These are phyloP conservation scores for Lyophyllum decastes DNA, from an alignment of 768 basidiomycete species.

Conservation along the genomic window DNA sequence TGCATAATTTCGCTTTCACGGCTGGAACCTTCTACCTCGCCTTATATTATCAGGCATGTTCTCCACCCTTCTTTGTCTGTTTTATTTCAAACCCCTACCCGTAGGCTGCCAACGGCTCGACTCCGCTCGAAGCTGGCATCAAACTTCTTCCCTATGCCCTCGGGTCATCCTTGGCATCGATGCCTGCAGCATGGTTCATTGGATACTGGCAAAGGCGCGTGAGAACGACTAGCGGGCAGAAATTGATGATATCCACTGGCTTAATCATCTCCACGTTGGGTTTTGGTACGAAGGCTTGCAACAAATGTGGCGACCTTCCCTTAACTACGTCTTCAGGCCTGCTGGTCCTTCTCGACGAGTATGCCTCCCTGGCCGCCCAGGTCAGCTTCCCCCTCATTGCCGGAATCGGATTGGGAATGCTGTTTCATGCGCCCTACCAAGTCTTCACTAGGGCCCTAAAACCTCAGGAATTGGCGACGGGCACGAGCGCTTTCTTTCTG, in stretches of 20 bases:
- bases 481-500: constrained; percentile 86
- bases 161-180: constrained; percentile 81
- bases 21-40: constrained; percentile 88
- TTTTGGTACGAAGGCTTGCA: constrained; percentile 55
- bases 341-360: constrained; percentile 60
- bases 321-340: constrained; percentile 49
- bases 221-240: constrained; percentile 63
- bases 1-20: constrained; percentile 83
- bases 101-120: constrained; percentile 70
- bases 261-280: constrained; percentile 67
- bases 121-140: constrained; percentile 73
- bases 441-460: constrained; percentile 70
- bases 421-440: constrained; percentile 86
- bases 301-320: neutral
- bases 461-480: constrained; percentile 68
- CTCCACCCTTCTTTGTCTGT: constrained; percentile 10
- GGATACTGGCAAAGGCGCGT: constrained; percentile 61
- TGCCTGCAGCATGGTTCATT: constrained; percentile 86
- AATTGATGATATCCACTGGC: constrained; percentile 62
- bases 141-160: constrained; percentile 83
- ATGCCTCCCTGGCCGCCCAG: constrained; percentile 46
- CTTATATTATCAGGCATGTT: constrained; percentile 72
- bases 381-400: constrained; percentile 65
- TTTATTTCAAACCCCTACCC: constrained; percentile 5
- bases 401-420: constrained; percentile 78